A percentile compares a stretch with the other conserved stretches of the same genome.
phyloP scores from a whole-genome alignment of 805 yeast genomes.

The Saccharomycopsis oosterbeekiorum region DNA sequence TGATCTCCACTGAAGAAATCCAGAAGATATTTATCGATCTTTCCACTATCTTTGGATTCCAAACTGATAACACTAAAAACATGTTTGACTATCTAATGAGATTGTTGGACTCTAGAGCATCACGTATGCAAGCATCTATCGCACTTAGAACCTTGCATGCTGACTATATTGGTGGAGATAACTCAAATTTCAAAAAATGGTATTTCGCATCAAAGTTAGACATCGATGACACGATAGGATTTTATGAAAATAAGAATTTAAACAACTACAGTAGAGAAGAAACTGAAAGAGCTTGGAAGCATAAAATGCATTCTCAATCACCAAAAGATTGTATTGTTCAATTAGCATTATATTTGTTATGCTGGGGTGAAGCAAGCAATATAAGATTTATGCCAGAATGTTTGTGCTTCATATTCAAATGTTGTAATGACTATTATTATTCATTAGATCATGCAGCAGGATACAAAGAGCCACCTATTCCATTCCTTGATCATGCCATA shows the following conservation, averaged over 20 bases:
- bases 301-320: conserved; percentile 38
- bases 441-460: conserved; percentile 32
- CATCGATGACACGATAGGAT: conserved; percentile 40
- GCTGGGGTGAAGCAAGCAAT: conserved; percentile 91
- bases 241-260: conserved; percentile 19
- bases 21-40: conserved; percentile 46
- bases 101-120: conserved; percentile 57
- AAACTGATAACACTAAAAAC: conserved; percentile 51
- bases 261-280: conserved; percentile 28
- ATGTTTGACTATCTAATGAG: conserved; percentile 58
- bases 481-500: conserved; percentile 56
- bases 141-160: conserved; percentile 58
- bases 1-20: conserved; percentile 44
- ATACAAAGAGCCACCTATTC: conserved; percentile 25
- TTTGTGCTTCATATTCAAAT: conserved; percentile 71
- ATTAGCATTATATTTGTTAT: conserved; percentile 55
- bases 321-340: conserved; percentile 52
- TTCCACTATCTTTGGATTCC: conserved; percentile 55
- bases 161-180: conserved; percentile 65
- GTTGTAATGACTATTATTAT: conserved; percentile 60
- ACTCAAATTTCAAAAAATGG: conserved; percentile 66
- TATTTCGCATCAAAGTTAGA: conserved; percentile 67
- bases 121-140: conserved; percentile 45
- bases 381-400: conserved; percentile 86
- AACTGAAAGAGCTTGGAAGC: conserved; percentile 41